Evolutionary conservation across 106 monocot genomes (phyloP).

Genomic region (Iris macrosiphon): DNA sequence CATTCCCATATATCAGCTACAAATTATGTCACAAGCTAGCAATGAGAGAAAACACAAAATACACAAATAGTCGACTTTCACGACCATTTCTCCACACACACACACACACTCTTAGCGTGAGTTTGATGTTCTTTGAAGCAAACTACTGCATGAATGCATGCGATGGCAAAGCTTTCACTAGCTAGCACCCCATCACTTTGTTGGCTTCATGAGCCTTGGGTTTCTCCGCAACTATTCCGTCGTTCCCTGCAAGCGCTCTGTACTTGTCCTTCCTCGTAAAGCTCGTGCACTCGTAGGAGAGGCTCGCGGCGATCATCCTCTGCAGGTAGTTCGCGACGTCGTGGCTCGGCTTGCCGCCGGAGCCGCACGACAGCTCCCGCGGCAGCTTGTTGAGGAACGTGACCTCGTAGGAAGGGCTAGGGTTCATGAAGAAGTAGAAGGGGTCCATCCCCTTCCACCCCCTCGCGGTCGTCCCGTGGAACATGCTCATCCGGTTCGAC

Average conservation of each 20-base stretch:
- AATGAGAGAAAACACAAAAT: too few species aligned
- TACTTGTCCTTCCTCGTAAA: constrained; percentile 65
- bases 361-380: constrained; percentile 24
- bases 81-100: too few species aligned
- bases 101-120: too few species aligned
- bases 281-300: constrained; percentile 51
- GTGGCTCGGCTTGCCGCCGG: constrained; percentile 31
- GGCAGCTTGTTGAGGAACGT: constrained; percentile 44
- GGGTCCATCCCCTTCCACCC: constrained; percentile 73
- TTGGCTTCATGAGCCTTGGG: background rate
- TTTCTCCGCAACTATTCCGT: constrained; percentile 21
- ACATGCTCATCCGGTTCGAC: constrained; percentile 32
- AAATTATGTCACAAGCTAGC: too few species aligned
- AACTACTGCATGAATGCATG: too few species aligned
- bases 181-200: background rate
- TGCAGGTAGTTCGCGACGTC: constrained; percentile 53
- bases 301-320: constrained; percentile 33
- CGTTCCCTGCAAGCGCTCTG: constrained; percentile 44
- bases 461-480: constrained; percentile 56
- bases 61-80: too few species aligned
- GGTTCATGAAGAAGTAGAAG: constrained; percentile 68
- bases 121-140: too few species aligned
- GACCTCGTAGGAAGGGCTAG: constrained; percentile 41
- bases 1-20: too few species aligned
- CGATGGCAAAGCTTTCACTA: too few species aligned